Evolutionary conservation across 305 asterid species (phyloP), one percentile per base, ranked within the genome.

Genomic region (Salvia sclarea): DNA sequence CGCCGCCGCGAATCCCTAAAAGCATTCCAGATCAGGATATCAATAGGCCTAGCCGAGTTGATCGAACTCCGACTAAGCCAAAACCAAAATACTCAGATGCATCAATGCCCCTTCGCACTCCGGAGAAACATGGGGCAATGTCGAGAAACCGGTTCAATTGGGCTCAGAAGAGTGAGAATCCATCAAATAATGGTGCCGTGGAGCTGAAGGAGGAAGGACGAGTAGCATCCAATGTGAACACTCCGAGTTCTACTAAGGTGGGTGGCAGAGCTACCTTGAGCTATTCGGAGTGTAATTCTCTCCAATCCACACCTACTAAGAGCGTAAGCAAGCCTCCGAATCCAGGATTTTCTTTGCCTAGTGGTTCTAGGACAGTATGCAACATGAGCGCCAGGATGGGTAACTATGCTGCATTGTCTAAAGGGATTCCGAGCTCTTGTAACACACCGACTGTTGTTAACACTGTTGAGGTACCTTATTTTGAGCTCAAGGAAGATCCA

Each of bases 291-390:
- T 82, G 92, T 66, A 88, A 76, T 79, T 89, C 99, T 10, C 78
- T 92, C 1, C 98, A 92, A 61, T 87, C 64, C 72, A 94, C 98
- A 1, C 97, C 99, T 24, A 82, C 85, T 55, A 95, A 91, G 84
- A 94, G 97, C 55, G 89, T 91, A 20, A 85, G 77, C 79, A 94
- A 89, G 78, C 96, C 91, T 64, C 91, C 91, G 0, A 84, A 75
- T 78, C 85, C 91, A 0, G 90, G 86, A 6, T 81, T 74, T 49
- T 67, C 73, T 60, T 44, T 88, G 49, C 79, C 92, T 28, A 85
- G 89, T 81, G 88, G 88, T 53, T 81, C 96, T 21, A 82, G 93
- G 83, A 66, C 90, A 56, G 83, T 77, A 10, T 60, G 71, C 14
- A 82, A 71, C 76, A 80, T 81, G 64, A 84, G 89, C 67, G 79